Evolutionary conservation across 345 rosid genomes (phyloP), one percentile per base, ranked within the genome.

Genomic region (Rubroshorea leprosula): DNA sequence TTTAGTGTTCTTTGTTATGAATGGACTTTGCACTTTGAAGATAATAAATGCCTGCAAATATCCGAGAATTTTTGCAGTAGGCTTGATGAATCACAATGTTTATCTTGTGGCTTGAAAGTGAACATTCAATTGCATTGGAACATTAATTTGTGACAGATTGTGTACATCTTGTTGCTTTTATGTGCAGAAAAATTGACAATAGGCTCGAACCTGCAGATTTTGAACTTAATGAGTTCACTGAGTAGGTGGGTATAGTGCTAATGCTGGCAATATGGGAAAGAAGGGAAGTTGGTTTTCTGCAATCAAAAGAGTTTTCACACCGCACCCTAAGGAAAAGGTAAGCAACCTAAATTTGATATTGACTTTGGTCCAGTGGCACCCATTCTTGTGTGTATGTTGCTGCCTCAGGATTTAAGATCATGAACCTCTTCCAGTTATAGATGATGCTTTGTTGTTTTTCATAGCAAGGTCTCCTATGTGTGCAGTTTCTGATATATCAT

Each of bases 201-300:
- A 7, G 62, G 17, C 38, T 61, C 50, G 54, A 54, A 59, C 27
- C 58, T 62, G 72, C 67, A 50, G 51, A 51, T n/a, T n/a, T 23
- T 47, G 59, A 25, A 65, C 55, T 61, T 15, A 22, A 62, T 48
- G 61, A 44, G 60, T 71, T 65, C 47, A 14, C 49, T 27, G 47
- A 62, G 22, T 69, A 76, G 78, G 78, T 70, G 52, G 60, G 67
- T 59, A 73, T 46, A 73, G 85, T 79, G n/a, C n/a, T n/a, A 76
- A 85, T 89, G 91, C 79, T 77, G 22, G 72, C 66, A 69, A 70
- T 66, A 92, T 93, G 99, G 88, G 99, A 61, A 93, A 87, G 90
- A 83, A 76, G 75, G 90, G 96, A 56, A 82, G 85, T 57, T 93
- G 99, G 99, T 82, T 89, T 82, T 78, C 96, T 47, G 92, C 97